Percentiles rank a stretch among this genome's conserved stretches.
Evolutionary conservation across 352 stramenopile genomes (phyloP).

Genomic region (Phytophthora vignae): DNA sequence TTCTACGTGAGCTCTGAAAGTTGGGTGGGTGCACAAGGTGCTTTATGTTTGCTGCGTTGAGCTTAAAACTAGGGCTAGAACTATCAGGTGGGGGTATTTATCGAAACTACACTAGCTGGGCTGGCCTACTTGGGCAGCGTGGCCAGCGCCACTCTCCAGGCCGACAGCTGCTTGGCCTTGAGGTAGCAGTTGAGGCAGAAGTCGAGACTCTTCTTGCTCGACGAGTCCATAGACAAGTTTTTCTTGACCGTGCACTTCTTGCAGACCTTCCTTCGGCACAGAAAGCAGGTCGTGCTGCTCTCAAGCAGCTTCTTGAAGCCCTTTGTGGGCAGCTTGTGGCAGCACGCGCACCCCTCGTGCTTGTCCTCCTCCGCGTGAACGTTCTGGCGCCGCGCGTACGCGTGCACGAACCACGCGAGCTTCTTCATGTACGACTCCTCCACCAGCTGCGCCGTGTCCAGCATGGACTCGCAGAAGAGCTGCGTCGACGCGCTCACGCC

Average conservation of each 20-base stretch:
- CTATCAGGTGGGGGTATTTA: conserved; percentile 22
- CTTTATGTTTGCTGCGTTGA: conserved; percentile 14
- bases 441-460: conserved; percentile 49
- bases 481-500: conserved; percentile 25
- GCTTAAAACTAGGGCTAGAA: conserved; percentile 28
- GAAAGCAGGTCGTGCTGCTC: conserved; percentile 43
- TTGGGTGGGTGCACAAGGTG: background rate
- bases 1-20: background rate
- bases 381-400: conserved; percentile 28
- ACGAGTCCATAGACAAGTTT: conserved; percentile 42
- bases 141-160: conserved; percentile 52
- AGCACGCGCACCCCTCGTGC: conserved; percentile 40
- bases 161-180: conserved; percentile 56
- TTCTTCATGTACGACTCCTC: conserved; percentile 76
- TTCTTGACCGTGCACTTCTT: conserved; percentile 65
- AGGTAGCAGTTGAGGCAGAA: conserved; percentile 72
- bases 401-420: conserved; percentile 64
- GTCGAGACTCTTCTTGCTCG: conserved; percentile 51
- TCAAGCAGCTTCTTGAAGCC: conserved; percentile 49
- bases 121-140: conserved; percentile 31
- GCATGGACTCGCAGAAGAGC: conserved; percentile 48
- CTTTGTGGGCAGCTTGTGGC: conserved; percentile 43
- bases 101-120: conserved; percentile 4
- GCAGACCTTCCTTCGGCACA: conserved; percentile 52
- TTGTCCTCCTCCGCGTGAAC: conserved; percentile 19